phyloP scores from a whole-genome alignment of 306 rosid genomes.

The Vigna radiata region DNA sequence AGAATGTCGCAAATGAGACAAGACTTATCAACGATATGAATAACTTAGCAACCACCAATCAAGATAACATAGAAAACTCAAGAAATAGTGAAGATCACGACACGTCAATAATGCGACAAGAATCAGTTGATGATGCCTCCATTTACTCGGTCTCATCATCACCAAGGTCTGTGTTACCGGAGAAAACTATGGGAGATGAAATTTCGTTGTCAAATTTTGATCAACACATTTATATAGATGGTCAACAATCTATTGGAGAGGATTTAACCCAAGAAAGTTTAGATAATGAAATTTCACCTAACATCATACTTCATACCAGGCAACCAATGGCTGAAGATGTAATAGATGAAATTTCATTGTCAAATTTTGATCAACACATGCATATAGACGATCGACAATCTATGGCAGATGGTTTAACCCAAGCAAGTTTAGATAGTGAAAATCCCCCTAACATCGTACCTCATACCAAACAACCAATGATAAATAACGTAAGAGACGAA shows the following conservation, averaged over 20 bases:
- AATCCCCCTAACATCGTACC: not conserved
- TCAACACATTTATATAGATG: constrained; percentile 27
- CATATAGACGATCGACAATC: constrained; percentile 18
- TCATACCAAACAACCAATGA: too few species aligned
- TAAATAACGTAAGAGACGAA: constrained; percentile 16
- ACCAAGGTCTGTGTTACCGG: constrained; percentile 53
- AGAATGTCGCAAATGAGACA: constrained; percentile 41
- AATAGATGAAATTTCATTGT: constrained; percentile 40
- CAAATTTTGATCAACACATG: constrained; percentile 36
- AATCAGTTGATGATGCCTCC: constrained; percentile 46
- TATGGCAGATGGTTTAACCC: constrained; percentile 26
- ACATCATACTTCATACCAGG: constrained; percentile 3
- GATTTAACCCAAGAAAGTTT: constrained; percentile 36
- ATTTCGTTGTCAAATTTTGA: constrained; percentile 38
- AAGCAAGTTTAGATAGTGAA: constrained; percentile 12
- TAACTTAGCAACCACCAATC: constrained; percentile 15
- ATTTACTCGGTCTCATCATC: constrained; percentile 50
- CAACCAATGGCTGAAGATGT: constrained; percentile 29
- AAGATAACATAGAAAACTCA: constrained; percentile 44
- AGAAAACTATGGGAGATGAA: constrained; percentile 35
- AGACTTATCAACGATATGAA: constrained; percentile 23
- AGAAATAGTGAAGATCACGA: constrained; percentile 39
- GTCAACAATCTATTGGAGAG: constrained; percentile 31
- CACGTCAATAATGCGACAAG: constrained; percentile 43
- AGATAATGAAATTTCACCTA: constrained; percentile 21